Base-by-base conservation (phyloP, 345 rosid genomes). In the Melaleuca alternifolia region DNA sequence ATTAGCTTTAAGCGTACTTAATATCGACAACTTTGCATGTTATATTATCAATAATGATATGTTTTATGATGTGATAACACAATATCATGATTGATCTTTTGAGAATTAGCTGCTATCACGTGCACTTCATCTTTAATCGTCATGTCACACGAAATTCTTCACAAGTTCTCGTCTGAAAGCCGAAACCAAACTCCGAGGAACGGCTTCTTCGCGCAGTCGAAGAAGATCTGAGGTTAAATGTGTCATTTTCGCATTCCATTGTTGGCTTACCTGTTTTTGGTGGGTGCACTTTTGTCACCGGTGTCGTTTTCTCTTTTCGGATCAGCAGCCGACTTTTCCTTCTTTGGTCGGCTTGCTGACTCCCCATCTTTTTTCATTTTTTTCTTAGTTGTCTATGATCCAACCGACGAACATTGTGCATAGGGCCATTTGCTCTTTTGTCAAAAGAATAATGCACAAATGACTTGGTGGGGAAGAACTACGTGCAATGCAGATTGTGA, bases 301-400 rank as follows among this genome's bases (percentile, higher is more conserved):
- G 53, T 88, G 90, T 89, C 88, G 57, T 85, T 90, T 62, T 90
- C 87, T 85, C 50, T 79, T 61, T 46, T 85, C 5, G n/a, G 81
- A 83, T 83, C 87, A 85, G 85, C 91, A 89, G 92, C 96, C 92
- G 91, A 91, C 94, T 87, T 92, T 89, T 83, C 24, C 84, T 90
- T 87, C 86, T 48, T 57, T 82, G 85, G 94, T 91, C 91, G 92
- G 93, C 91, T 61, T 84, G 88, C 88, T 56, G 28, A 46, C 26
- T 88, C 86, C 33, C 82, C 16, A 9, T 9, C 62, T 57, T 84
- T n/a, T 61, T 51, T 77, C 50, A 12, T 85, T 33, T 33, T 65
- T 23, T 65, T 16, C 46, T 16, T 46, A 46, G 2, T 71, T 71
- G 26, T 71, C 21, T 20, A 71, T 20, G 48, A 37, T 71, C 26